Evolutionary conservation across 2,329 filamentous ascomycete genomes (phyloP), one percentile per base, ranked within the genome.

Genomic region (Aspergillus costaricaensis): DNA sequence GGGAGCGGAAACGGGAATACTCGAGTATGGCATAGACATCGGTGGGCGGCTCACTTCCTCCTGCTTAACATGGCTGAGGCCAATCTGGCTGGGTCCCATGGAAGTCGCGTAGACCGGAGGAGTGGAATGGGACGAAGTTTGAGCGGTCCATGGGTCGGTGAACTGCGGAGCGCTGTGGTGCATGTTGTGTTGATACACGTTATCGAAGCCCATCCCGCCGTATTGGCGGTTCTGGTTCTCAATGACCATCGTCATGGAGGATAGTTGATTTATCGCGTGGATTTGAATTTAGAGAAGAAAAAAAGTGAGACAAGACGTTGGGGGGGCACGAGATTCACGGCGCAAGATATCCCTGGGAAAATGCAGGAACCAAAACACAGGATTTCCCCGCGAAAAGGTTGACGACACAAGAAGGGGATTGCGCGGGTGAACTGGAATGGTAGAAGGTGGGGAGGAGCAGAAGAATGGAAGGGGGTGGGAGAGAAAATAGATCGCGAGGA

Each of bases 201-300:
- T 85, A 78, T 94, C 91, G 82, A 94, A 95, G 77, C 86, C 87
- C 81, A 96, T 84, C 75, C 85, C 86, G 73, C 85, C 91, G 81
- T 90, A 91, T 77, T 87, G 86, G 82, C 88, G 91, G 81, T 94
- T 92, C 78, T 92, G 91, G 73, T 88, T 87, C 81, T 96, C 92
- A 82, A 96, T 87, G 78, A 93, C 91, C 92, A 96, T 96, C 81
- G 92, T 95, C 92, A 96, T 96, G 78, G 78, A 87, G 80, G 67
- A 69, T 68, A 67, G 57, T 47, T 51, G 55, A 4, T 36, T 36
- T 60, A 21, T 56, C 44, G 55, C 19, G 39, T 47, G 17, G 44
- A 38, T 49, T 44, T 21, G 25, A 5, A 19, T 30, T 36, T 57
- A 8, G 23, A 27, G 7, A 15, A 56, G 39, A 44, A 15, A 19